Evolutionary conservation across 139 green algal species (phyloP).

Genomic region (Chlamydomonas sp.): DNA sequence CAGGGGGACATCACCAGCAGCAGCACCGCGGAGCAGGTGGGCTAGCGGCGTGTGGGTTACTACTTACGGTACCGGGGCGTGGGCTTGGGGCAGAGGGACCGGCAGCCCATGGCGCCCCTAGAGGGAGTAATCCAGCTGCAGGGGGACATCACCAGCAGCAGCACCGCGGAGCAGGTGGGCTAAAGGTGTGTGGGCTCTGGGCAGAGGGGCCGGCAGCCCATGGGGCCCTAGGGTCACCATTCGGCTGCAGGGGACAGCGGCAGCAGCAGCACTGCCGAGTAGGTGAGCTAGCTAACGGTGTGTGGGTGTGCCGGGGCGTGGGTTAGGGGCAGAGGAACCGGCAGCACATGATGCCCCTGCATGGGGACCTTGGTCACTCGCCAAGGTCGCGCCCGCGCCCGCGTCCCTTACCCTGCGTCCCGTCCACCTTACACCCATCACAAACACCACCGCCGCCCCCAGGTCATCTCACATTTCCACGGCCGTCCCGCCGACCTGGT

Average conservation of each 20-base stretch:
- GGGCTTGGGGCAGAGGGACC: slow-evolving; percentile 56
- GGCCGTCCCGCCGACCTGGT: slow-evolving; percentile 93
- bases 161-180: slow-evolving; percentile 64
- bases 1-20: slow-evolving; percentile 90
- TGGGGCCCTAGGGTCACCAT: slow-evolving; percentile 95
- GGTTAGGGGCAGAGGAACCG: not conserved
- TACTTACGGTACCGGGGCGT: no score
- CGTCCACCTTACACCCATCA: not conserved
- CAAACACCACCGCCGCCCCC: not conserved
- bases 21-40: slow-evolving; percentile 60
- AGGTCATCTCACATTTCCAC: slow-evolving; percentile 92
- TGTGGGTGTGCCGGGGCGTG: no score
- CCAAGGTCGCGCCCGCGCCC: not conserved
- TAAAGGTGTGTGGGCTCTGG: not conserved
- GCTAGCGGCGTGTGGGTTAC: no score
- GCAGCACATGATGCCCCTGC: not conserved
- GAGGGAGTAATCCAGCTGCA: slow-evolving; percentile 93
- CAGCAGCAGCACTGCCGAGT: slow-evolving; percentile 53
- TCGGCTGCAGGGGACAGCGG: slow-evolving; percentile 95
- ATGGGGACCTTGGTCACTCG: not conserved
- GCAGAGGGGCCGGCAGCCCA: slow-evolving; percentile 91
- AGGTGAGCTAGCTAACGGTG: slow-evolving; percentile 47
- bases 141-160: slow-evolving; percentile 89
- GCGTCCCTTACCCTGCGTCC: not conserved
- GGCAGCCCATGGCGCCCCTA: slow-evolving; percentile 98